Evolutionary conservation across 148 eudicot species (phyloP), one percentile per base, ranked within the genome.

Genomic region (Rhododendron kiyosumense): DNA sequence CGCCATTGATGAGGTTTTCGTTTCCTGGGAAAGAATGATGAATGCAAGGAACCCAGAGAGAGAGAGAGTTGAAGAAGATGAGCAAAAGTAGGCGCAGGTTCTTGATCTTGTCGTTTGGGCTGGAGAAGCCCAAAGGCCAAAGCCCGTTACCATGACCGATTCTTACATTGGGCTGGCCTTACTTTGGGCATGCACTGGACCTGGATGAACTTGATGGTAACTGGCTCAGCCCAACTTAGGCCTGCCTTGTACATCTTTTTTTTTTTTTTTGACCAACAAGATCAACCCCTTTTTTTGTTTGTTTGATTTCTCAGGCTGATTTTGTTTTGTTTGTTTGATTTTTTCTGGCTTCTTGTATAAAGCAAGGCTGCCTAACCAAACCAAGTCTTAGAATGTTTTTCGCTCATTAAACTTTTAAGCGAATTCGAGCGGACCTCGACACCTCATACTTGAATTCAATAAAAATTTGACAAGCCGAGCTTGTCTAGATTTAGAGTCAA

Each of bases 1-100:
- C 26, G 92, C 94, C 94, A 91, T 91, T 2, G 85, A 57, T 63
- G 51, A 20, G 15, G 11, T 9, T 8, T 24, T 11, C 22, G 32
- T 52, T 36, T 57, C 65, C 84, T 57, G 76, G 38, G 5, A 26
- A 11, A 26, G 74, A 26, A 26, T 17, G 61, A 18, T 54, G 11
- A 46, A 46, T 46, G 71, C n/a, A n/a, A 6, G 71, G 71, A 1
- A 24, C 71, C 30, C 12, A n/a, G 73, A 65, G 32, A 65, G 73
- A 65, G 71, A 65, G 32, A 65, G 28, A 65, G 65, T 22, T 22
- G 65, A 20, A 59, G 65, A 59, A 59, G 65, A 57, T 18, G 63
- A 57, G 1, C 63, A 22, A 22, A 4, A 59, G n/a, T 1, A 6
- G 26, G 65, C 65, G 22, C 22, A 54, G 22, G 61, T 14, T 17